Conservation (phyloP, 2,329 filamentous ascomycete species). For the Microdochium nivale region DNA sequence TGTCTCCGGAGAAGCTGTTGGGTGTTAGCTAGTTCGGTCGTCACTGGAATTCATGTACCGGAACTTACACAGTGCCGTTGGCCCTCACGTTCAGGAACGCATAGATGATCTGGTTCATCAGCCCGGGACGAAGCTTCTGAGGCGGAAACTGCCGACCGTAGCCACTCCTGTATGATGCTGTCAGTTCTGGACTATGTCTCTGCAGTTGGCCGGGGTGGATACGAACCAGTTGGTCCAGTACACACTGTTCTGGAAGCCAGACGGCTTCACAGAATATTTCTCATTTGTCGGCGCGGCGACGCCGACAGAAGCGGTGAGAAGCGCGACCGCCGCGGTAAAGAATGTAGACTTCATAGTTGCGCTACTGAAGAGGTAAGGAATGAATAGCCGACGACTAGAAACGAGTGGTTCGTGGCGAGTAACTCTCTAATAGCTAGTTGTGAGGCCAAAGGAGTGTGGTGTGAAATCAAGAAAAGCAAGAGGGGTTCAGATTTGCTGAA, state of each 20-base stretch:
- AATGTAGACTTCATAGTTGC: background rate
- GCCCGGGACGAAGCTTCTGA: conserved; percentile 56
- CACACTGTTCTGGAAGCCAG: conserved; percentile 32
- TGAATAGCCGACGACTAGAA: background rate
- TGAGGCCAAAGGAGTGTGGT: background rate
- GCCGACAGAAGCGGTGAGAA: background rate
- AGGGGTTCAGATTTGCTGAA: background rate
- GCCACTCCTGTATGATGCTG: conserved; percentile 43
- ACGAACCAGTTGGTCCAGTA: conserved; percentile 42
- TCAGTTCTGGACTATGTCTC: background rate
- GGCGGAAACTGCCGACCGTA: conserved; percentile 68
- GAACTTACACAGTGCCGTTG: conserved; percentile 61
- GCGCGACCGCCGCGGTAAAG: background rate
- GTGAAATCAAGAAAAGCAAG: no score
- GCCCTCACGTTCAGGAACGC: conserved; percentile 69
- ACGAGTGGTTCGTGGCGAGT: background rate
- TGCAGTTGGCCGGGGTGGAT: background rate
- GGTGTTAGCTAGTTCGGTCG: background rate
- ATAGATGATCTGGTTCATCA: conserved; percentile 72
- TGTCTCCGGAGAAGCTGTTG: conserved; percentile 52
- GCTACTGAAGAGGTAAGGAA: conserved; percentile 2
- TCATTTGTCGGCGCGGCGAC: conserved; percentile 4
- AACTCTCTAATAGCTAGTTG: background rate
- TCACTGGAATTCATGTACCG: conserved; percentile 5
- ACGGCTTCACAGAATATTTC: no score